A percentile compares a stretch with the other conserved stretches of the same genome.
Conservation (phyloP, 108 stramenopile genomes). For the Pseudonitzschia multistriata region DNA sequence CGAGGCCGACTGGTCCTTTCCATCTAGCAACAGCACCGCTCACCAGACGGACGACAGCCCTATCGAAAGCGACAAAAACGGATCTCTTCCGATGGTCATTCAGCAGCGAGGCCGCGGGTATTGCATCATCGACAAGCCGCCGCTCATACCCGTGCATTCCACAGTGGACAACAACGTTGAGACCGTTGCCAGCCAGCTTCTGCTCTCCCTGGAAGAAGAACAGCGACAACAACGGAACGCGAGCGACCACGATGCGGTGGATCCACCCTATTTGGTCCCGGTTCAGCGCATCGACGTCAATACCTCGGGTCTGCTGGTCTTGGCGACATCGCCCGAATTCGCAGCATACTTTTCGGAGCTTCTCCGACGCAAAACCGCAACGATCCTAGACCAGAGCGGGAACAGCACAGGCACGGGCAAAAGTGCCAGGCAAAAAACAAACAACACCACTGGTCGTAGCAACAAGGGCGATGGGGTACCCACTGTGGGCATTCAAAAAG, state of each 20-base stretch:
- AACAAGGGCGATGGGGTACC: background rate
- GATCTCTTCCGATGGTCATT: slow-evolving; percentile 28
- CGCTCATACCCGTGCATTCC: slow-evolving; percentile 73
- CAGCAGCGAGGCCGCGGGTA: slow-evolving; percentile 50
- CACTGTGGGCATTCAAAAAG: slow-evolving; percentile 49
- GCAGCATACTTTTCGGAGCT: slow-evolving; percentile 82
- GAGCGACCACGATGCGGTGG: slow-evolving; percentile 16
- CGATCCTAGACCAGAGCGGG: background rate
- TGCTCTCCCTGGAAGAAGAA: background rate
- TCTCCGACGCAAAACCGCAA: slow-evolving; percentile 57
- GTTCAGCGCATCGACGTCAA: slow-evolving; percentile 81
- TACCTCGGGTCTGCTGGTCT: slow-evolving; percentile 80
- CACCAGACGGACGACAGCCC: background rate
- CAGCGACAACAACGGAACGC: background rate
- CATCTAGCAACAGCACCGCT: slow-evolving; percentile 1
- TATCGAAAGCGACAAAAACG: slow-evolving; percentile 20
- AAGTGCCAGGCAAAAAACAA: too few species aligned
- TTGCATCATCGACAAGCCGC: slow-evolving; percentile 76
- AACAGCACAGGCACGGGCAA: background rate
- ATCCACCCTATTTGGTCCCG: slow-evolving; percentile 52
- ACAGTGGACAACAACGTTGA: slow-evolving; percentile 84
- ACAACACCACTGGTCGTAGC: background rate
- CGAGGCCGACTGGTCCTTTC: slow-evolving; percentile 53
- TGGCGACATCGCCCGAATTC: slow-evolving; percentile 71
- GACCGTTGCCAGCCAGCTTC: slow-evolving; percentile 53